These are phyloP conservation scores for Oryza meridionalis DNA, from an alignment of 176 grass and related monocot species.

Conservation along the genomic window DNA sequence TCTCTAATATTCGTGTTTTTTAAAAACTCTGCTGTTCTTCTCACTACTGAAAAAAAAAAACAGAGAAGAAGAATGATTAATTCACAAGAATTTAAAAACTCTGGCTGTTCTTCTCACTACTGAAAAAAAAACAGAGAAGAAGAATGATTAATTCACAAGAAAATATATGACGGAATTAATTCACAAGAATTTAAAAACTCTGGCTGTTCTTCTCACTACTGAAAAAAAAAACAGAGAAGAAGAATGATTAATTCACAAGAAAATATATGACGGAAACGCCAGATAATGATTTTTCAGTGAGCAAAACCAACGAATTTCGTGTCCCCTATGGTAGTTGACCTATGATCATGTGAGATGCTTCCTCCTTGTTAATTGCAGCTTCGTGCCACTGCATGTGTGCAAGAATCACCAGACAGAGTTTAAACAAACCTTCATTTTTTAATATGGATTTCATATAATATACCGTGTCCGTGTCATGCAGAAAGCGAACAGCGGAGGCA, in stretches of 20 bases:
- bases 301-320: neutral
- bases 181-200: too few species aligned
- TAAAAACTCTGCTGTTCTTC: too few species aligned
- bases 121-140: too few species aligned
- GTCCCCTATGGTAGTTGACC: slow-evolving; percentile 24
- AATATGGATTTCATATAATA: slow-evolving; percentile 27
- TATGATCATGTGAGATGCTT: slow-evolving; percentile 48
- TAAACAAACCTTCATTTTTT: slow-evolving; percentile 33
- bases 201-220: neutral
- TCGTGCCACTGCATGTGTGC: slow-evolving; percentile 43
- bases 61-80: too few species aligned
- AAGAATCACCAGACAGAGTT: slow-evolving; percentile 45
- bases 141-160: too few species aligned
- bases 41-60: too few species aligned
- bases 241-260: neutral
- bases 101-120: too few species aligned
- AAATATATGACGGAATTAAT: too few species aligned
- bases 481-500: slow-evolving; percentile 33
- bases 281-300: neutral
- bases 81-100: too few species aligned
- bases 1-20: too few species aligned
- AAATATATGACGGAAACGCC: neutral
- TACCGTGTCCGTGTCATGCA: slow-evolving; percentile 2
- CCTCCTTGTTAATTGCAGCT: slow-evolving; percentile 27
- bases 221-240: neutral